phyloP scores from a whole-genome alignment of 148 eudicot genomes.

The Chenopodium quinoa region DNA sequence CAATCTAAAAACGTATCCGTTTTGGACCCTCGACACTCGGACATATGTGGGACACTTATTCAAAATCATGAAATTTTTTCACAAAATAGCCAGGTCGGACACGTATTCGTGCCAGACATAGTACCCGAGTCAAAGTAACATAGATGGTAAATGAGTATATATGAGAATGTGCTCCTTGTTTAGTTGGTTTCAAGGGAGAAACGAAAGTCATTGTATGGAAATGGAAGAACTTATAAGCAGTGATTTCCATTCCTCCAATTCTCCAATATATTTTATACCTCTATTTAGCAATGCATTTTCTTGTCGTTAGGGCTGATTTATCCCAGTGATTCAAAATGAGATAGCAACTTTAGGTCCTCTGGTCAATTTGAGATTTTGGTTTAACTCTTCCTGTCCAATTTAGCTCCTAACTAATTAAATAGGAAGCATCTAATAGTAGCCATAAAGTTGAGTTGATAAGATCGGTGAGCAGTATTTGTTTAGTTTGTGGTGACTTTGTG shows the following conservation, averaged over 20 bases:
- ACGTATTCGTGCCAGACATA: too few relatives aligned
- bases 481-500: neutral
- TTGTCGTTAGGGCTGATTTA: neutral
- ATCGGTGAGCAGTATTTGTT: neutral
- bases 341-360: neutral
- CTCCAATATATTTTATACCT: neutral
- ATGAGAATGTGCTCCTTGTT: too few relatives aligned
- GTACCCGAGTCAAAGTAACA: too few relatives aligned
- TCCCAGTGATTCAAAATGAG: neutral
- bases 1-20: neutral
- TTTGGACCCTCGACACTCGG: too few relatives aligned
- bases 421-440: too few relatives aligned
- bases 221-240: neutral
- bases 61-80: too few relatives aligned
- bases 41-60: too few relatives aligned
- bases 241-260: neutral
- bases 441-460: neutral
- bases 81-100: too few relatives aligned
- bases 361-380: neutral
- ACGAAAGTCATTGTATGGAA: neutral
- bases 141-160: too few relatives aligned
- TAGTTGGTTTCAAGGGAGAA: neutral
- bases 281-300: neutral
- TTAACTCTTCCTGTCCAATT: neutral
- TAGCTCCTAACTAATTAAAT: too few relatives aligned